Percentiles rank a stretch among this genome's conserved stretches.
Conservation (phyloP, 768 basidiomycete species). For the Podaxis pistillaris region DNA sequence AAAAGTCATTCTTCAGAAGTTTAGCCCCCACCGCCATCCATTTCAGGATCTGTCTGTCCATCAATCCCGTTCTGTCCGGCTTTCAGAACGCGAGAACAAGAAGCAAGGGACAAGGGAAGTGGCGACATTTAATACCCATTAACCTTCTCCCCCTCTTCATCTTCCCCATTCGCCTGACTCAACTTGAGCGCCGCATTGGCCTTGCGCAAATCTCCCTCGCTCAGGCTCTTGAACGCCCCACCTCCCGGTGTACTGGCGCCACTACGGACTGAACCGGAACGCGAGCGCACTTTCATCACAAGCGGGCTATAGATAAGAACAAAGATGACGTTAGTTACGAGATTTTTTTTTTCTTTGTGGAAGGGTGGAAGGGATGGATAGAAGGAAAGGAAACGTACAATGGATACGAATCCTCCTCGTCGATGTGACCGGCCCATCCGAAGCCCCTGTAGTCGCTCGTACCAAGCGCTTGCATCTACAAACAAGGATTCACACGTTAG, state of each 20-base stretch:
- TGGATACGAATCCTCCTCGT: constrained; percentile 90
- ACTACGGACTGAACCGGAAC: constrained; percentile 70
- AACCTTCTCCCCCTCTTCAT: neutral
- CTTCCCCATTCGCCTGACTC: constrained; percentile 43
- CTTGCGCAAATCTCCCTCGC: constrained; percentile 81
- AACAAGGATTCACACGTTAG: neutral
- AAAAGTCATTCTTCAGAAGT: too few relatives aligned
- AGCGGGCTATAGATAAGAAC: constrained; percentile 55
- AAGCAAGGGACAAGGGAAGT: neutral
- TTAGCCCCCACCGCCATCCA: too few relatives aligned
- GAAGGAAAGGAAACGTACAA: constrained; percentile 54
- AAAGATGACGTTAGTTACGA: neutral
- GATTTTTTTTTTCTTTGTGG: neutral
- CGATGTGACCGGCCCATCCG: constrained; percentile 64
- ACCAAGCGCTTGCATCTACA: constrained; percentile 79
- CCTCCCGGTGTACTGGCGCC: constrained; percentile 83
- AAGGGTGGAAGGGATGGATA: neutral
- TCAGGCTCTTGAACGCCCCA: constrained; percentile 74
- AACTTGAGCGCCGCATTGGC: constrained; percentile 78
- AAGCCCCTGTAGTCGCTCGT: constrained; percentile 86
- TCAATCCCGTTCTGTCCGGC: neutral
- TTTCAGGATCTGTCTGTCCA: too few relatives aligned
- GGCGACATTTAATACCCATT: neutral
- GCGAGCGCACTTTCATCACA: constrained; percentile 87
- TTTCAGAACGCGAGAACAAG: neutral